phyloP scores from a whole-genome alignment of 495 filamentous ascomycete species.

The Bacidia gigantensis region DNA sequence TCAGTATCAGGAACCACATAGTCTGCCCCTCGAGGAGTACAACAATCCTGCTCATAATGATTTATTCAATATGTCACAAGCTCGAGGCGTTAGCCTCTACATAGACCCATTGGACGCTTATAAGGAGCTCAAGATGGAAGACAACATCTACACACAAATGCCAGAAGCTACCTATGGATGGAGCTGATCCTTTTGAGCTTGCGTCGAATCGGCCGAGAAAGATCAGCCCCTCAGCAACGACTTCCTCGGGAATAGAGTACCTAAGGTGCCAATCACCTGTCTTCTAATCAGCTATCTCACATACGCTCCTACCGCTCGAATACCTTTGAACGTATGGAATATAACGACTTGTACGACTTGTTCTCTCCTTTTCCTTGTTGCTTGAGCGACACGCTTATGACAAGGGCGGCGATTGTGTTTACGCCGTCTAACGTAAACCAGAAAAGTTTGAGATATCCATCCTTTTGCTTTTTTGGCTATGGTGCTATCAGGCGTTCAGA shows the following conservation, averaged over 20 bases:
- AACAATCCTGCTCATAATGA: neutral
- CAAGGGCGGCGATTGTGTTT: neutral
- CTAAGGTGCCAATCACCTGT: too few relatives aligned
- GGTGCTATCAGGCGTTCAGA: neutral
- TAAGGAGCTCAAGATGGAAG: constrained; percentile 8
- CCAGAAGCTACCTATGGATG: neutral
- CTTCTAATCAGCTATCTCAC: too few relatives aligned
- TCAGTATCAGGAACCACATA: constrained; percentile 7
- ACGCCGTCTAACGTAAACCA: neutral
- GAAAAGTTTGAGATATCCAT: neutral
- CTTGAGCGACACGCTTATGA: neutral
- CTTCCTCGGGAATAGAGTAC: too few relatives aligned
- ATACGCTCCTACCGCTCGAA: too few relatives aligned
- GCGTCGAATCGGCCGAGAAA: too few relatives aligned
- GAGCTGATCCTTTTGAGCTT: neutral
- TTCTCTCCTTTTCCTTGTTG: neutral
- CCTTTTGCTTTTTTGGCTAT: neutral
- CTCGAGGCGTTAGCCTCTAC: neutral
- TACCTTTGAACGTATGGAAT: too few relatives aligned
- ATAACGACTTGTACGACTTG: neutral
- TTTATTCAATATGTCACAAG: neutral
- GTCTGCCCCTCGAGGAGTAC: constrained; percentile 2
- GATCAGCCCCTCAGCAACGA: too few relatives aligned
- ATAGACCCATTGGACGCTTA: neutral
- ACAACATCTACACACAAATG: constrained; percentile 2